Evolutionary conservation across 176 grass and related monocot species (phyloP), one percentile per base, ranked within the genome.

Genomic region (Tillandsia fasciculata): DNA sequence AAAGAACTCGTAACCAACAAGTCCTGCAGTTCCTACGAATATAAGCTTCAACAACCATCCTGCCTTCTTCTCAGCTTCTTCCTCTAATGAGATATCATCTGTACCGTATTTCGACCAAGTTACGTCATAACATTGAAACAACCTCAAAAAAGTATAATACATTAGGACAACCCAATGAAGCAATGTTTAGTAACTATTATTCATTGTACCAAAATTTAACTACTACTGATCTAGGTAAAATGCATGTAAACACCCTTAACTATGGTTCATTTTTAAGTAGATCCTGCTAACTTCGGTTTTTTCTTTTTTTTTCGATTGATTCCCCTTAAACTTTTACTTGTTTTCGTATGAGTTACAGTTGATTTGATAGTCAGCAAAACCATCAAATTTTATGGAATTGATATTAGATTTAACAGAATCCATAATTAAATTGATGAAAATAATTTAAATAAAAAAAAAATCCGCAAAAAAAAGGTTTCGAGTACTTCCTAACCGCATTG

Each of bases 41-140:
- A 97, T 69, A 74, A 82, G 56, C 77, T 97, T 97, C 79, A 97
- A 70, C 61, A 97, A 80, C 93, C 93, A 97, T 26, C 86, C 93
- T 28, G 79, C 81, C 75, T 92, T 97, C 89, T 75, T 92, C 77
- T 92, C 76, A 56, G 72, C 89, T 78, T 97, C 93, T 82, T 97
- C 84, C 77, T 97, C 93, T 8, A 97, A 86, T 68, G 89, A 77
- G 69, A 70, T 73, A 50, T 96, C 93, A 83, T 92, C 88, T 91
- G 78, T 29, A 51, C 61, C 61, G 12, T 57, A 73, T 66, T 67
- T 76, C 53, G 68, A 49, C 68, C 68, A 23, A 77, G 74, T 22
- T n/a, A 3, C 8, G 54, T 18, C 54, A 59, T 59, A 22, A 59
- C 54, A n/a, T 17, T 59, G 14, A 17, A 18, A 59, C 2, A 8